These are phyloP conservation scores for Leucocoprinus gongylophorus DNA, from an alignment of 1,284 basidiomycete genomes.

Conservation along the genomic window DNA sequence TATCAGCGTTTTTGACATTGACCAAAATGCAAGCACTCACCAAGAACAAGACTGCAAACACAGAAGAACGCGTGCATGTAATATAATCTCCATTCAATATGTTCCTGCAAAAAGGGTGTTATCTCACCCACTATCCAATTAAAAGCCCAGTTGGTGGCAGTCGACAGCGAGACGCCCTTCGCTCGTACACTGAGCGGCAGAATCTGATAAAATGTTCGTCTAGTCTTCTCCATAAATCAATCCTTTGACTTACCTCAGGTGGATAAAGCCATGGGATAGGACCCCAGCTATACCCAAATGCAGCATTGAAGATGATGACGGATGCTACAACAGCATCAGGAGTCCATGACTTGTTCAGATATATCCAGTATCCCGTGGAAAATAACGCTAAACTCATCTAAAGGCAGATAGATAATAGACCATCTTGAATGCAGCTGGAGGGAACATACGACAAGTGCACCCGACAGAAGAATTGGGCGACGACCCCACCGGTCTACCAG, in stretches of 20 bases:
- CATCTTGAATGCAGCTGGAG: not conserved
- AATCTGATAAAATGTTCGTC: slow-evolving; percentile 47
- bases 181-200: slow-evolving; percentile 83
- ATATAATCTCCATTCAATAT: slow-evolving; percentile 86
- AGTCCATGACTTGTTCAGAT: slow-evolving; percentile 75
- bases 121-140: slow-evolving; percentile 84
- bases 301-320: slow-evolving; percentile 88
- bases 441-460: slow-evolving; percentile 65
- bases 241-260: slow-evolving; percentile 50
- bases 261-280: slow-evolving; percentile 85
- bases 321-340: slow-evolving; percentile 86
- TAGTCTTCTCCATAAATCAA: not conserved
- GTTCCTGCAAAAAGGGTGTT: slow-evolving; percentile 82
- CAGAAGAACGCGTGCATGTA: slow-evolving; percentile 94
- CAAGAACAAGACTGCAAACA: slow-evolving; percentile 73
- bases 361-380: slow-evolving; percentile 83
- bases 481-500: slow-evolving; percentile 90
- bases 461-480: slow-evolving; percentile 78
- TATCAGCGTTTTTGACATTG: not conserved
- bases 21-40: slow-evolving; percentile 28
- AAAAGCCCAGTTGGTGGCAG: slow-evolving; percentile 68
- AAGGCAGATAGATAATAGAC: not conserved
- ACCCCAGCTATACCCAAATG: slow-evolving; percentile 82
- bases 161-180: slow-evolving; percentile 91
- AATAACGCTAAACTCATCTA: slow-evolving; percentile 73